Evolutionary conservation across 176 grass and related monocot species (phyloP), one percentile per base, ranked within the genome.

Genomic region (Raddia guianensis): DNA sequence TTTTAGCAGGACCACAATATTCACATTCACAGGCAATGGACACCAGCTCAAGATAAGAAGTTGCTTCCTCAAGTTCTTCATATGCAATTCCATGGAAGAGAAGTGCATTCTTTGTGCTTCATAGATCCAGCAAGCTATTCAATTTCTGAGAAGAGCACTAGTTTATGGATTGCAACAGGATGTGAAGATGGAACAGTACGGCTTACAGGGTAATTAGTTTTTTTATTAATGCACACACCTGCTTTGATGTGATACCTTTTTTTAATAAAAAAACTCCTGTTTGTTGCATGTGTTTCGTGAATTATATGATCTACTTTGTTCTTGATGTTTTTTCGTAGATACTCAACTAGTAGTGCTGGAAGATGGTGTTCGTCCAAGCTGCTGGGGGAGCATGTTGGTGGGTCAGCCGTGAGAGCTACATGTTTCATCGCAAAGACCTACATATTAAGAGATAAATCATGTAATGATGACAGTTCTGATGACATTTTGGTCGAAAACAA

Each of bases 101-200:
- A 98, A 84, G 89, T 98, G 82, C 95, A 94, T 54, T 92, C 95
- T 5, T 75, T 98, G 68, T 91, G 81, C 78, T 94, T 94, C 66
- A 72, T 98, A 77, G 84, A 87, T 86, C 81, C 63, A 76, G 76
- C 50, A 80, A 63, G 80, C 15, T 79, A 85, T 79, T 85, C 74
- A 87, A 66, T 70, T 63, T 42, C 50, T 82, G 68, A 60, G 61
- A 63, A 74, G 53, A 77, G 20, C 66, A 70, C 73, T 48, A 52
- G 71, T 85, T 63, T 86, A 27, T 89, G 85, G 71, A 77, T 92
- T 79, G 95, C 95, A 85, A 98, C 95, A 8, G 92, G 92, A 27
- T 95, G 92, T 80, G 95, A 98, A 88, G 92, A 98, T 86, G 95
- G 95, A 76, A 95, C 92, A 20, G 90, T 95, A 72, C 92, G 90